Base-by-base conservation (phyloP, 805 yeast species). In the Clavispora fructus region DNA sequence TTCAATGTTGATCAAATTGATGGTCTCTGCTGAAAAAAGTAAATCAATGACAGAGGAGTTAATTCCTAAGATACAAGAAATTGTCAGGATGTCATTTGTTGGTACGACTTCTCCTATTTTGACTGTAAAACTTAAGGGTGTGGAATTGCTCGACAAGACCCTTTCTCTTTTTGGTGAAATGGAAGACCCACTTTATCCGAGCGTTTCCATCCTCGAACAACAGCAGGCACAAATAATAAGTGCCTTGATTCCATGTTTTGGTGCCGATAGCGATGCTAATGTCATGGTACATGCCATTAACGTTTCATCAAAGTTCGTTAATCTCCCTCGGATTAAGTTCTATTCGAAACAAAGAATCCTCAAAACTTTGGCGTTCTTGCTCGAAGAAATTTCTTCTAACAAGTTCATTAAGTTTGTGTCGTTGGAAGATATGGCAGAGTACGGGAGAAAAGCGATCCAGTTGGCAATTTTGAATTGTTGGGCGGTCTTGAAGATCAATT, bases 181-280 rank as follows among this genome's bases (percentile, higher is more conserved):
- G 41, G 76, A 71, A 10, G 96, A 87, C 59, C 89, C 92, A 0
- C 75, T 86, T 27, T 84, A 82, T 55, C 84, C 87, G 0, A 81
- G 82, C 3, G 77, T 78, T 13, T 78, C 92, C 0, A 73, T 90
- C 9, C 67, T 92, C 38, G 96, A 87, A 53, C 97, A 91, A 64
- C 96, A 87, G 58, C 97, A 94, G 57, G 98, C 98, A 0, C 97
- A 89, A 56, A 87, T 94, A 9, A 83, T 87, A 9, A 84, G 96
- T 47, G 95, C 98, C 0, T 72, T 92, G 46, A 78, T 89, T 41
- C 96, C 97, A 0, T 88, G 95, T 10, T 92, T 94, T 65, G 77
- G 76, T 30, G 69, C 76, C 3, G 91, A 83, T 16, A 83, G 90
- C 46, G 82, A 85, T 11, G 80, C 95, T 1, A 77, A 77, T 32